These are phyloP conservation scores for Fraxinus dipetala DNA, from an alignment of 305 asterid genomes.

Conservation along the genomic window DNA sequence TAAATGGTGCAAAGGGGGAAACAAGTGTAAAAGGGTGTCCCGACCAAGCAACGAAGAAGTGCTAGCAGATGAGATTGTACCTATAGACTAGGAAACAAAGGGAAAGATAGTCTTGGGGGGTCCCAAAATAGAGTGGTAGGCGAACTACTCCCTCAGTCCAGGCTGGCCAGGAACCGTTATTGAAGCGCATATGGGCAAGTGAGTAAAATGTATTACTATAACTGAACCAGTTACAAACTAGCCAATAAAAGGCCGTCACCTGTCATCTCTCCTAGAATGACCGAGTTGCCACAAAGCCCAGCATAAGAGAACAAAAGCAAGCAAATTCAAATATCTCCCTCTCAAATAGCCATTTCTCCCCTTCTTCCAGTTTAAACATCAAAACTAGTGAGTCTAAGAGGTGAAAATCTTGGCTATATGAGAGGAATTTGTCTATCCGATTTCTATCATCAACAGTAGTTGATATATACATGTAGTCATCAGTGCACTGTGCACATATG, in stretches of 20 bases:
- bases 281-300: neutral
- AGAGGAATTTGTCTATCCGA: too few species aligned
- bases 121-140: neutral
- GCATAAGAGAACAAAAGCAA: neutral
- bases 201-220: neutral
- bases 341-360: neutral
- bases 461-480: neutral
- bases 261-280: neutral
- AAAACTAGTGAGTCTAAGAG: neutral
- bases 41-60: neutral
- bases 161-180: neutral
- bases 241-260: neutral
- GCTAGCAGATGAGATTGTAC: neutral
- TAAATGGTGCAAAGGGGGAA: neutral
- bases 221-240: neutral
- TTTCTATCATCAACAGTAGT: neutral
- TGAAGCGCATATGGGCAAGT: neutral
- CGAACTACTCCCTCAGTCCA: neutral
- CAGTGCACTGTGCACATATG: neutral
- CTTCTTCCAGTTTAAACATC: neutral
- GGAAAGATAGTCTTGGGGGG: neutral
- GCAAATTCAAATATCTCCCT: neutral
- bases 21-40: neutral
- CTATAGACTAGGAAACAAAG: neutral
- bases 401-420: neutral